Base-by-base conservation (phyloP, 257 asterid genomes). In the Handroanthus guayacan region DNA sequence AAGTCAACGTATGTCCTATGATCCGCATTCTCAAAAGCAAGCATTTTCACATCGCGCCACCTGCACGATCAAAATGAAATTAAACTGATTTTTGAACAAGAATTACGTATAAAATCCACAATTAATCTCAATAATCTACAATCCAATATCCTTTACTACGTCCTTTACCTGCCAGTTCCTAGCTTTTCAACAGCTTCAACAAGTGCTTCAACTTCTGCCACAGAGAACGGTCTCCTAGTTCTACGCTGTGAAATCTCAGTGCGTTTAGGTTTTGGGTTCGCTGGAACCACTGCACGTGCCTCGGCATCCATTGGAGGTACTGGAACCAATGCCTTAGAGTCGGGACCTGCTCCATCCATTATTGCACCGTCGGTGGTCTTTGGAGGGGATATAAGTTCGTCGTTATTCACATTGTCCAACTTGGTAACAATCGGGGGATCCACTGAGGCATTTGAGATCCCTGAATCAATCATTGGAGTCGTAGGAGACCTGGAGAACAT, bases 41-140 rank as follows among this genome's bases (percentile, higher is more conserved):
- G 84, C 77, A 92, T 86, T 84, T 94, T 94, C 25, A 94, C 94
- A 75, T 94, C 97, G 9, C 99, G 98, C 99, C 99, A 94, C 90
- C 97, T 92, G 93, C 81, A 79, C 37, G 74, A 76, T 8, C 6
- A 41, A 41, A 8, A 67, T 34, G 1, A 47, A 45, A 66, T 41
- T 41, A 67, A 9, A 45, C 47, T 25, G 61, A 58, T 77, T n/a
- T 39, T 43, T 25, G 45, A 41, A 14, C 34, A 12, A 5, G 11
- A 66, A 48, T 41, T 41, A 1, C 8, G 4, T 41, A 41, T 41
- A 41, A 5, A 39, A 41, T 41, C 45, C 45, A 41, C 8, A 8
- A 5, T 5, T 41, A 41, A 41, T 41, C 45, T 41, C 45, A 41
- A 65, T 31, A 56, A 18, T 25, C 13, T 18, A 34, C 13, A 17